Percentiles rank a stretch among this genome's conserved stretches.
Evolutionary conservation across 495 filamentous ascomycete species (phyloP).

Genomic region (Xylaria cubensis): DNA sequence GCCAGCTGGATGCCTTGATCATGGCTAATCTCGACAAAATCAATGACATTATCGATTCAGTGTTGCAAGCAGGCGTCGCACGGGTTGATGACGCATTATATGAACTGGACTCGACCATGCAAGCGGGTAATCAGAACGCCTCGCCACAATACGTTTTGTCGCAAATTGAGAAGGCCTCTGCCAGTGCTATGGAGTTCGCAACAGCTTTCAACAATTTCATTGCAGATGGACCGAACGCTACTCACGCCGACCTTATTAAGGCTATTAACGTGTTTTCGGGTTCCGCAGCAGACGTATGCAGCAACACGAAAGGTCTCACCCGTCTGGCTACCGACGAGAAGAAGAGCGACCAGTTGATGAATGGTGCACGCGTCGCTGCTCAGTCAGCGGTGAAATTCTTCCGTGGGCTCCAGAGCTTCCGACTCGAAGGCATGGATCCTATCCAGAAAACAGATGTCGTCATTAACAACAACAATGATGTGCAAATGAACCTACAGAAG

Average conservation of each 20-base stretch:
- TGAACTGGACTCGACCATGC: constrained; percentile 96
- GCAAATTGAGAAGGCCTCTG: constrained; percentile 95
- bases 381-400: constrained; percentile 93
- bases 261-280: constrained; percentile 88
- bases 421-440: constrained; percentile 84
- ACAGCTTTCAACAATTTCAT: constrained; percentile 98
- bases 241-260: constrained; percentile 89
- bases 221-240: constrained; percentile 92
- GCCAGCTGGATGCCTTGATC: constrained; percentile 87
- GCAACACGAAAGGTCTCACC: constrained; percentile 94
- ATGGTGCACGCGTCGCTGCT: constrained; percentile 82
- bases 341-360: constrained; percentile 83
- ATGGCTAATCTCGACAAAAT: constrained; percentile 87
- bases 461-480: constrained; percentile 94
- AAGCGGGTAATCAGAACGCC: constrained; percentile 97
- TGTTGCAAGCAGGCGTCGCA: constrained; percentile 90
- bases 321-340: constrained; percentile 95
- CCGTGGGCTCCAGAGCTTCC: constrained; percentile 90
- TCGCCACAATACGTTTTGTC: constrained; percentile 95
- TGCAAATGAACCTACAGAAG: constrained; percentile 86
- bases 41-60: constrained; percentile 97
- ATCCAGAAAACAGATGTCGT: constrained; percentile 93
- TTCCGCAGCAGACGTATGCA: constrained; percentile 90
- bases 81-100: constrained; percentile 96
- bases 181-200: constrained; percentile 93